Evolutionary conservation across 129 eudicot species (phyloP).

Genomic region (Scalesia atractyloides): DNA sequence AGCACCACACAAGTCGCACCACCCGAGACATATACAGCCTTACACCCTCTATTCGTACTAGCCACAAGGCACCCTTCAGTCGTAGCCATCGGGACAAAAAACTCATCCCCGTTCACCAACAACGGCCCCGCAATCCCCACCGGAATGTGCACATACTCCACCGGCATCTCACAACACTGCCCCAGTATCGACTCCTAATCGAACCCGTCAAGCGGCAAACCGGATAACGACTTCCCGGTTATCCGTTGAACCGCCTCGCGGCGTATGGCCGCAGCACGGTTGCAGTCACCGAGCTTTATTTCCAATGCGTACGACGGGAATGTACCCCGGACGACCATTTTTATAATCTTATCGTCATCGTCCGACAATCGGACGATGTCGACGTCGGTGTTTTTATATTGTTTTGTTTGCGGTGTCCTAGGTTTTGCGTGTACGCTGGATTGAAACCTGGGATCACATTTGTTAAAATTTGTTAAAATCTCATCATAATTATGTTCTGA

Average conservation of each 20-base stretch:
- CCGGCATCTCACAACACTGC: constrained; percentile 90
- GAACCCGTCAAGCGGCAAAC: constrained; percentile 67
- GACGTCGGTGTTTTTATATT: neutral
- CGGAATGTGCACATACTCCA: constrained; percentile 63
- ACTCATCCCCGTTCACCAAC: constrained; percentile 48
- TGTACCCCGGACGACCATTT: constrained; percentile 46
- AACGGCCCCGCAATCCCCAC: constrained; percentile 71
- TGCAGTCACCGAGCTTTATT: constrained; percentile 57
- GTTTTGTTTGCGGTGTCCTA: too few species aligned
- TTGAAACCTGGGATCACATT: constrained; percentile 40
- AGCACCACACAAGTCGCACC: constrained; percentile 50
- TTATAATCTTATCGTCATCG: constrained; percentile 50
- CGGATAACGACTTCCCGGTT: constrained; percentile 54
- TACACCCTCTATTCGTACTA: constrained; percentile 58
- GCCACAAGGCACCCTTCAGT: constrained; percentile 69
- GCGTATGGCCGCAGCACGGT: constrained; percentile 50
- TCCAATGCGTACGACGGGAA: constrained; percentile 56
- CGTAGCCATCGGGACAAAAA: constrained; percentile 61
- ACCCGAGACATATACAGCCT: constrained; percentile 49
- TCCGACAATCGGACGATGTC: neutral
- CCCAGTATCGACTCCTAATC: constrained; percentile 71
- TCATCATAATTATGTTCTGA: constrained; percentile 30
- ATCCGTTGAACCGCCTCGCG: constrained; percentile 57
- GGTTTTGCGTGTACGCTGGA: neutral
- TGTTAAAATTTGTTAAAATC: constrained; percentile 27